Base-by-base conservation (phyloP, 768 basidiomycete species). In the Candolleomyces efflorescens region DNA sequence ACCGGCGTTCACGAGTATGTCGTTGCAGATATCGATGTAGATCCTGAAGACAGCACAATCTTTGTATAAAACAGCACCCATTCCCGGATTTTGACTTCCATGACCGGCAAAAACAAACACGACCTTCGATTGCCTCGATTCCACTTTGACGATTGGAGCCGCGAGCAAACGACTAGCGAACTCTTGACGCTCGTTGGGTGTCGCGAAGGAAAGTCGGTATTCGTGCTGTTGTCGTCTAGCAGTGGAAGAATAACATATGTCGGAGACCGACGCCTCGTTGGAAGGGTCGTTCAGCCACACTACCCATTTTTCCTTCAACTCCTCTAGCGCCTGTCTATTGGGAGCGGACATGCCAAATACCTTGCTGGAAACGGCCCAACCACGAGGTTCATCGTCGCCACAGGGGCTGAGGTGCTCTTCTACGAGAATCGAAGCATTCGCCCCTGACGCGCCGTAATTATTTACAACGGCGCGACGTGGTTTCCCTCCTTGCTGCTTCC, bases 51-150 rank as follows among this genome's bases (percentile, higher is more conserved):
- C 51, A 0, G 75, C 60, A 6, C 75, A 78, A 1, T 75, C 75
- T 39, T 64, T 64, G 56, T 90, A 91, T 15, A 90, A 75, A 0
- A 69, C 66, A 27, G 69, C 58, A 0, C 85, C 88, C 87, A 90
- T 89, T 5, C 82, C 80, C 17, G 74, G 64, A 70, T 86, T 85
- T 60, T 89, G 87, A 32, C 80, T 74, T 39, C 88, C 89, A 65
- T 90, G 86, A 7, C 89, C 90, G 17, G 88, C 85, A 67, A 89
- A 90, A 3, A 89, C 83, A 62, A 90, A 89, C 5, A 82, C 75
- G 1, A 80, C 74, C 3, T 73, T 69, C n/a, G 65, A 60, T 1
- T 56, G 32, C 15, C 69, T 62, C n/a, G 64, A 59, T 22, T 69
- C 52, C 15, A 61, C 65, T 43, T 73, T 67, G 18, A 71, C 65